Evolutionary conservation across 768 basidiomycete genomes (phyloP), one percentile per base, ranked within the genome.

Genomic region (Imleria badia): DNA sequence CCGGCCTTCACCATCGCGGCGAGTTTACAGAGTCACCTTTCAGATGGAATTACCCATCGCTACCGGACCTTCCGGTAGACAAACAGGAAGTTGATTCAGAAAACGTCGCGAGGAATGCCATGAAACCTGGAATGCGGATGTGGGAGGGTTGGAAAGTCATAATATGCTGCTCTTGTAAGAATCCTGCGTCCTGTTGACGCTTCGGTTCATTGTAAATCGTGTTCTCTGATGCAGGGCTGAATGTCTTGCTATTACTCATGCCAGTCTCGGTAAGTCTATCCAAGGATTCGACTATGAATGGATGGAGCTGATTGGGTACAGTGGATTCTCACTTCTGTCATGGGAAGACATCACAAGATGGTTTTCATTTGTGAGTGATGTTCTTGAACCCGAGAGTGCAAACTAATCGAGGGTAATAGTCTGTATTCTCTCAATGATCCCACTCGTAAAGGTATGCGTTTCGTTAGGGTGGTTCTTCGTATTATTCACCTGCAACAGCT

Each of bases 371-470:
- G 89, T 88, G 58, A 67, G 84, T 67, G 14, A 22, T 19, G 13
- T 29, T 33, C 39, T 8, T 45, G 5, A 19, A 34, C 15, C 40
- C n/a, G 22, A 40, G 31, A 33, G 34, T 23, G 4, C 48, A 33
- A 6, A 12, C 26, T 45, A n/a, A 48, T 29, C 6, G 39, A 23
- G 15, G 11, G 11, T 8, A 49, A 17, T 56, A 89, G 87, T 84
- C 50, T 86, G 80, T 55, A 76, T 86, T 58, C 71, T 89, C 26
- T 80, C 87, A 11, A 81, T 94, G 69, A 80, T 92, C 26, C 92
- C 91, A 5, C 77, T 92, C 29, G 89, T 91, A 46, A 86, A 87
- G 73, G 87, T 87, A 59, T 34, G 51, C 20, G 44, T 43, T 33
- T 57, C 41, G 23, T 39, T 20, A 19, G 1, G 19, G 36, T 20